Base-by-base conservation (phyloP, 202 grass and related monocot genomes). In the Alloteropsis angusta region DNA sequence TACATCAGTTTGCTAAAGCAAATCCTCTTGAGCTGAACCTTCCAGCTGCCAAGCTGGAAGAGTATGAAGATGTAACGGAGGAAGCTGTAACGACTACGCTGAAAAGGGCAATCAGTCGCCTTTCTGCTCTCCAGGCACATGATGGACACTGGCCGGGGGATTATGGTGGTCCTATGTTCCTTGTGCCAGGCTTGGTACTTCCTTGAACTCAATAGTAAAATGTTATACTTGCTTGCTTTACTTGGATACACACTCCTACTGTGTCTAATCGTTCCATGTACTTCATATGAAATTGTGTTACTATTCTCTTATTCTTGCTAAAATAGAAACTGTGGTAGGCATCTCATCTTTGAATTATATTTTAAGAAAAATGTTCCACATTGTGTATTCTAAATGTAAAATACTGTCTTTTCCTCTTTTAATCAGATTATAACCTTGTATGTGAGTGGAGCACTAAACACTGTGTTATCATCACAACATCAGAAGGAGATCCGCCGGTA, bases 111-210 rank as follows among this genome's bases (percentile, higher is more conserved):
- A 49, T 94, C 9, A 70, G 30, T 22, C 70, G 60, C 9, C 67
- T 77, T 78, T 87, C 87, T 73, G 90, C 85, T 53, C 80, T 92
- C 4, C 94, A 97, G 87, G 83, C 94, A 57, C 80, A 92, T 64
- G 89, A 97, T 79, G 91, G 94, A 26, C 87, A 97, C 74, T 97
- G 94, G 94, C 77, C 94, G 47, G 87, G 81, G 13, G 94, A 97
- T 82, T 94, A 79, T 72, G 85, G 87, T 2, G 94, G 94, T 17
- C 94, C 91, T 46, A 81, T 97, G 89, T 97, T 97, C 77, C 83
- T 97, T 82, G 72, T 94, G 87, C 91, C 95, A 8, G 89, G 87
- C 73, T 78, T 97, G 89, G 89, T 97, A 92, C 45, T 67, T 74
- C 2, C 63, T 88, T 10, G 56, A 52, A 26, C 48, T 62, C 11